Percentiles rank a stretch among this genome's conserved stretches.
These are phyloP conservation scores for Spathaspora sp. DNA, from an alignment of 1,139 yeast genomes.

Conservation along the genomic window DNA sequence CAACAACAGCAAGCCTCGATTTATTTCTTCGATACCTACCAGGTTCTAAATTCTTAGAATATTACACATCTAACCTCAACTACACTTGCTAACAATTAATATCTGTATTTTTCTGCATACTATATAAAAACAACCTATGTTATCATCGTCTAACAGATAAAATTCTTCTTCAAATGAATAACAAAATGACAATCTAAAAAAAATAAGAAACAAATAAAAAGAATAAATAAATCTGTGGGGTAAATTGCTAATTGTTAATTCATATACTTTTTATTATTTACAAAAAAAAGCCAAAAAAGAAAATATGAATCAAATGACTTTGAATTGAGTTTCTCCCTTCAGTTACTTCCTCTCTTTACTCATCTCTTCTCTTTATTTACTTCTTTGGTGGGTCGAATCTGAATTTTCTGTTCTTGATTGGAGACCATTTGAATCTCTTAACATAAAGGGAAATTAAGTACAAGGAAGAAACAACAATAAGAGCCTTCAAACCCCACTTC, in stretches of 20 bases:
- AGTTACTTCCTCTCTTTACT: neutral
- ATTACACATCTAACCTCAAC: no score
- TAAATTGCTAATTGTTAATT: neutral
- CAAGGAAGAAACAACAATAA: slow-evolving; percentile 75
- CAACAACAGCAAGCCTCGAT: no score
- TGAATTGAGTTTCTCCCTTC: neutral
- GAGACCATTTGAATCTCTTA: slow-evolving; percentile 98
- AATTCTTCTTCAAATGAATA: neutral
- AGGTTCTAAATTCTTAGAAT: no score
- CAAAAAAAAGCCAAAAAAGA: slow-evolving; percentile 2
- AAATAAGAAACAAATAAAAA: slow-evolving; percentile 1
- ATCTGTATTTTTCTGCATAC: neutral
- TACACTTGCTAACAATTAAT: neutral
- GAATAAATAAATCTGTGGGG: slow-evolving; percentile 3
- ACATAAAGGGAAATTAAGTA: slow-evolving; percentile 87
- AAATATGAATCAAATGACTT: slow-evolving; percentile 1
- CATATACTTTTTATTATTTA: slow-evolving; percentile 1
- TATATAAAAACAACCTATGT: slow-evolving; percentile 1
- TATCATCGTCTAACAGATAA: neutral
- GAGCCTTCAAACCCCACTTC: slow-evolving; percentile 93
- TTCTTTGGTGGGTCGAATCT: slow-evolving; percentile 80
- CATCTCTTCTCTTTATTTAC: slow-evolving; percentile 10
- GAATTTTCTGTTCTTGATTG: slow-evolving; percentile 93
- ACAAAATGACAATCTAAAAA: slow-evolving; percentile 1
- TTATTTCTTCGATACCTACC: no score